A percentile compares a stretch with the other conserved stretches of the same genome.
Evolutionary conservation across 208 protist species (phyloP).

Genomic region (Leptomonas seymouri): DNA sequence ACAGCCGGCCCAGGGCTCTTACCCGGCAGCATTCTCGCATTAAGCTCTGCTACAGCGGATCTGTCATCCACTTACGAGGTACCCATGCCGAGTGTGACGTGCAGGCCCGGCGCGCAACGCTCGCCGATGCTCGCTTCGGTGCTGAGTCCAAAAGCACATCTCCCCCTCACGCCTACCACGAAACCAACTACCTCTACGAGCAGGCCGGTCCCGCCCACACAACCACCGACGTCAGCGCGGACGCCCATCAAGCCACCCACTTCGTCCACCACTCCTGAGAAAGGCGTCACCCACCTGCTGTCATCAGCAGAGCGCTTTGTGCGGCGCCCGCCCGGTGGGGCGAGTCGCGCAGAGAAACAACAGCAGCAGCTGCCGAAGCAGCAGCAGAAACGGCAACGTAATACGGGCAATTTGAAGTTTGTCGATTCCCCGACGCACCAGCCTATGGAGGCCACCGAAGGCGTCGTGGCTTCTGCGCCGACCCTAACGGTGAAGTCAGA

Average conservation of each 20-base stretch:
- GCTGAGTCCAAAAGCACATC: background rate
- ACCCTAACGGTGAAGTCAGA: background rate
- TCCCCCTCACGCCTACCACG: background rate
- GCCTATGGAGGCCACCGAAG: background rate
- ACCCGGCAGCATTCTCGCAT: slow-evolving; percentile 1
- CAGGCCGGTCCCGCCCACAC: background rate
- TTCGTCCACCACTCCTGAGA: background rate
- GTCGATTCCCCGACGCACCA: background rate
- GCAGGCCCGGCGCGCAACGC: background rate
- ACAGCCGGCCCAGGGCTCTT: background rate
- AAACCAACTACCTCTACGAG: slow-evolving; percentile 1
- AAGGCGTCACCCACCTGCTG: background rate
- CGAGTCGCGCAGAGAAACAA: background rate
- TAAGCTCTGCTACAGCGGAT: background rate
- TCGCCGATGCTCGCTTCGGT: background rate
- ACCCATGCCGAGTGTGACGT: slow-evolving; percentile 6
- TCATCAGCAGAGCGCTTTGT: background rate
- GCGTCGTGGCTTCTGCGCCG: background rate
- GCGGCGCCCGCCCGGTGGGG: background rate
- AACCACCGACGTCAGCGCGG: background rate
- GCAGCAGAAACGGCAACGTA: background rate
- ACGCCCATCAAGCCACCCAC: slow-evolving; percentile 6
- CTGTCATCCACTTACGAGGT: background rate
- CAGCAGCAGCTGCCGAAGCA: slow-evolving; percentile 1
- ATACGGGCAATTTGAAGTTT: too few relatives aligned